Conservation (phyloP, 441 rosid genomes). For the Adansonia madagascariensis region DNA sequence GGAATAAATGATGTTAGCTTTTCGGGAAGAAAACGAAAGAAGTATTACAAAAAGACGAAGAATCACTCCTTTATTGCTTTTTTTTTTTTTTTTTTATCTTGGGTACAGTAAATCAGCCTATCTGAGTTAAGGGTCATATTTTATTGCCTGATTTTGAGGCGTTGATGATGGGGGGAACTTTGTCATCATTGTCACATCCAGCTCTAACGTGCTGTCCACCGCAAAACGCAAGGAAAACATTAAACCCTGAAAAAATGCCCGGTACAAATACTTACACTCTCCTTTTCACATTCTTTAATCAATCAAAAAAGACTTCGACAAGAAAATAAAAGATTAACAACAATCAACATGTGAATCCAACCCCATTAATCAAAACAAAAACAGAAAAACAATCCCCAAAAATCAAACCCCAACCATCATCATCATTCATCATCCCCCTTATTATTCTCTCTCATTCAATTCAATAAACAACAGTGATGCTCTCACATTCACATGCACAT, state of each 20-base stretch:
- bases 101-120: neutral
- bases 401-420: neutral
- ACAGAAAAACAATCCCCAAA: neutral
- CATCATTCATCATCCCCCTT: neutral
- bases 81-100: neutral
- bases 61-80: neutral
- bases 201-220: neutral
- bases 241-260: neutral
- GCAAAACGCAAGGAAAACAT: neutral
- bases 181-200: neutral
- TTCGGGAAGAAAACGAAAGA: neutral
- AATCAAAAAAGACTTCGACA: neutral
- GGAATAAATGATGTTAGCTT: neutral
- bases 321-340: neutral
- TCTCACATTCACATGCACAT: conserved; percentile 9
- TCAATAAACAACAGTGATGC: neutral
- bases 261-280: neutral
- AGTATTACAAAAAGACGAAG: neutral
- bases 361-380: neutral
- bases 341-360: neutral
- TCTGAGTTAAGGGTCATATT: neutral
- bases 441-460: neutral
- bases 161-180: neutral
- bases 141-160: conserved; percentile 16
- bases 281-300: conserved; percentile 8